Conservation (phyloP, 1,284 basidiomycete genomes). For the Sanghuangporus weigelae region DNA sequence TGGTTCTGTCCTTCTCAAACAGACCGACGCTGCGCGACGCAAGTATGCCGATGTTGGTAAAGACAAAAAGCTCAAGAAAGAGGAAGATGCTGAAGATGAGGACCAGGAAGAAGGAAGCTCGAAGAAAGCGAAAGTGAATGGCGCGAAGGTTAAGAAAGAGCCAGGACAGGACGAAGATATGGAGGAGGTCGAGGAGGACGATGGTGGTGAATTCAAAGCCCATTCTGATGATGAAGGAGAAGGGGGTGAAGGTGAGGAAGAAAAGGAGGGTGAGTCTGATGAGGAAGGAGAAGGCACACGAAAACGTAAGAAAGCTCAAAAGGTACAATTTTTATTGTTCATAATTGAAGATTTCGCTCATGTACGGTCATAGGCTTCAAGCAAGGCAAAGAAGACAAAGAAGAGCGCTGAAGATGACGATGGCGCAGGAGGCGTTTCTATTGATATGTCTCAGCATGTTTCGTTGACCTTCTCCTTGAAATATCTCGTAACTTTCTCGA, state of each 20-base stretch:
- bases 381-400: conserved; percentile 44
- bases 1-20: conserved; percentile 84
- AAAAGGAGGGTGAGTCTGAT: conserved; percentile 34
- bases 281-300: conserved; percentile 25
- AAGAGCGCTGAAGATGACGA: conserved; percentile 32
- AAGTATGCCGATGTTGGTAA: conserved; percentile 42
- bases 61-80: conserved; percentile 42
- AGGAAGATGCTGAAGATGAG: conserved; percentile 36
- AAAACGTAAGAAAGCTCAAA: conserved; percentile 62
- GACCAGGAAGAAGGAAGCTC: conserved; percentile 35
- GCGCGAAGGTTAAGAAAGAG: conserved; percentile 40
- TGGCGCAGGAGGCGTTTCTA: conserved; percentile 54
- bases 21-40: conserved; percentile 42
- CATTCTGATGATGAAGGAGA: conserved; percentile 28
- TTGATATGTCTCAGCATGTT: conserved; percentile 90
- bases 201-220: conserved; percentile 34
- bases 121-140: conserved; percentile 38
- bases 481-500: conserved; percentile 97
- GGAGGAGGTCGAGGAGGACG: conserved; percentile 36
- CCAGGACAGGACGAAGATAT: conserved; percentile 39
- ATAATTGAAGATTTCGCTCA: not conserved
- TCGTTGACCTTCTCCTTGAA: conserved; percentile 95
- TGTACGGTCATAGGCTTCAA: not conserved
- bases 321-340: conserved; percentile 34
- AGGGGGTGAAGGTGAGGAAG: conserved; percentile 31